Evolutionary conservation across 768 basidiomycete genomes (phyloP).

Genomic region (Gyrodon lividus): DNA sequence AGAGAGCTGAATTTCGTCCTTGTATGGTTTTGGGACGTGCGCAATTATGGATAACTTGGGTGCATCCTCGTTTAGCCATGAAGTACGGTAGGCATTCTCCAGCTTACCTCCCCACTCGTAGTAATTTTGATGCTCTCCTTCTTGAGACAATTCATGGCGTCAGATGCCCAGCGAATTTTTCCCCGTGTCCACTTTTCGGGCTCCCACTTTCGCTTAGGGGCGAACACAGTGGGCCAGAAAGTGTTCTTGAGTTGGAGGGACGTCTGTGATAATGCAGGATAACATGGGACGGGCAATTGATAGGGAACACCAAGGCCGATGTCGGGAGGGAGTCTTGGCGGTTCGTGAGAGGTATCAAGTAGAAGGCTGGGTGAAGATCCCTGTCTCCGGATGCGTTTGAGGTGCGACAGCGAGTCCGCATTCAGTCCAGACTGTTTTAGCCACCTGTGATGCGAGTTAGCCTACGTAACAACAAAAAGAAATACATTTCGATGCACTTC

Average conservation of each 20-base stretch:
- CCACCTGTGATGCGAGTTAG: slow-evolving; percentile 49
- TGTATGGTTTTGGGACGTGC: slow-evolving; percentile 58
- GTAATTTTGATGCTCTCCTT: slow-evolving; percentile 48
- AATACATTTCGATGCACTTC: slow-evolving; percentile 41
- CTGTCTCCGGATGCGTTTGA: slow-evolving; percentile 72
- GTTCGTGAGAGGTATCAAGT: slow-evolving; percentile 39
- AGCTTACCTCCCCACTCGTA: slow-evolving; percentile 57
- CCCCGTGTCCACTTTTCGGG: slow-evolving; percentile 64
- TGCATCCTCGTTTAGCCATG: neutral
- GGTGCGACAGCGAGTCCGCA: slow-evolving; percentile 60
- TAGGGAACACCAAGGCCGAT: slow-evolving; percentile 54
- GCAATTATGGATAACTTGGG: slow-evolving; percentile 73
- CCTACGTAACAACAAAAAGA: neutral
- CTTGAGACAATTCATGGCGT: slow-evolving; percentile 58
- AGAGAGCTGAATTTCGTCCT: slow-evolving; percentile 24
- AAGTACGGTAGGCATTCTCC: neutral
- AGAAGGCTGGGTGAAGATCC: slow-evolving; percentile 50
- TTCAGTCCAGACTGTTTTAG: slow-evolving; percentile 63
- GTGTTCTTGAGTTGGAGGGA: slow-evolving; percentile 66
- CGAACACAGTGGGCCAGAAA: slow-evolving; percentile 85
- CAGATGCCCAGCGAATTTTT: slow-evolving; percentile 71
- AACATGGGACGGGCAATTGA: slow-evolving; percentile 57
- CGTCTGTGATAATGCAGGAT: slow-evolving; percentile 62
- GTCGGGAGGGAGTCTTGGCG: slow-evolving; percentile 51
- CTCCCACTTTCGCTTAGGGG: slow-evolving; percentile 68